Evolutionary conservation across 495 filamentous ascomycete species (phyloP).

Genomic region (Chaetomium tenue): DNA sequence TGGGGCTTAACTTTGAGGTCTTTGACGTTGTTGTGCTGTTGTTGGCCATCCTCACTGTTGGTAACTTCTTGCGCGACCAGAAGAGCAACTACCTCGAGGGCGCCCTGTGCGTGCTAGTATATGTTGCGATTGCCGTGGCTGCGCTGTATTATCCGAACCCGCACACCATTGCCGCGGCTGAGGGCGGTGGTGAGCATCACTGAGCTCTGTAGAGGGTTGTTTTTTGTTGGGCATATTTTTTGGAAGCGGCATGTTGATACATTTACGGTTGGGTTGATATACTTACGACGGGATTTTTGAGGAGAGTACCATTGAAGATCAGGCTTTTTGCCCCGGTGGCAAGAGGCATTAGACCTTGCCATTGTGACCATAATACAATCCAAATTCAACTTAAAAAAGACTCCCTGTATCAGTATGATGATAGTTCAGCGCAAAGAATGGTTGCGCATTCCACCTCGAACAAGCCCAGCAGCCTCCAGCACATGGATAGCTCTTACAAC

Average conservation of each 20-base stretch:
- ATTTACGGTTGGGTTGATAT: background rate
- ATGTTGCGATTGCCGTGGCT: constrained; percentile 61
- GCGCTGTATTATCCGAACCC: constrained; percentile 63
- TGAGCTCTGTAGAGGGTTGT: background rate
- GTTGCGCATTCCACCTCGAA: background rate
- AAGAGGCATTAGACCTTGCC: background rate
- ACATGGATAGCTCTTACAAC: background rate
- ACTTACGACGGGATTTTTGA: background rate
- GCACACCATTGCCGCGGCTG: constrained; percentile 9
- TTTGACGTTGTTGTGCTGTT: constrained; percentile 89
- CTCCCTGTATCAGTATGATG: background rate
- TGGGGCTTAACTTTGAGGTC: constrained; percentile 83
- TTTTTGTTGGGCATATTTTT: background rate
- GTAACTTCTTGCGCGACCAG: constrained; percentile 75
- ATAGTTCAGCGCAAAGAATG: background rate
- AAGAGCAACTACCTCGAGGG: constrained; percentile 83
- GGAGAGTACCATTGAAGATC: background rate
- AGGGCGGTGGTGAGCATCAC: constrained; percentile 16
- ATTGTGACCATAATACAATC: background rate
- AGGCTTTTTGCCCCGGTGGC: too few species aligned
- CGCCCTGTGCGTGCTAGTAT: constrained; percentile 68
- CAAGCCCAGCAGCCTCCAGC: background rate
- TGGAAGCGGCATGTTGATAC: background rate
- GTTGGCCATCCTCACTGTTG: constrained; percentile 80
- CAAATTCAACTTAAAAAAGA: background rate